Base-by-base conservation (phyloP, 331 rosid species). In the Quercus lobata region DNA sequence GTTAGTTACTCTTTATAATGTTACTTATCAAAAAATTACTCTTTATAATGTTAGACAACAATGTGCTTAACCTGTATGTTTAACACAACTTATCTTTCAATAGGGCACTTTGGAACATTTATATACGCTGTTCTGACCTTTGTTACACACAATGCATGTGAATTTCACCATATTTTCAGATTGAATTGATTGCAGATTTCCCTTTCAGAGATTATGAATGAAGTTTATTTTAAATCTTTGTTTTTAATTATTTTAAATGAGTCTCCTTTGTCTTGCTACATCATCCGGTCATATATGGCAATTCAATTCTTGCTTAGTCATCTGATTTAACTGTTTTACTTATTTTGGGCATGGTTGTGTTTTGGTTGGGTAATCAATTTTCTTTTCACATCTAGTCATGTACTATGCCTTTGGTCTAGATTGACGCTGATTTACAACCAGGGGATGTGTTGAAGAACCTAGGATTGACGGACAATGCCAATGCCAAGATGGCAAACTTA, bases 381-480 rank as follows among this genome's bases (percentile, higher is more conserved):
- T 74, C 54, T 57, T 56, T 41, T 49, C 53, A 24, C 24, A 22
- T 15, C 3, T 77, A 29, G 29, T 72, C 29, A 22, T 27, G 11
- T 63, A 11, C 29, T 9, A 18, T 76, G 16, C 46, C 52, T 49
- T 19, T 55, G 57, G 75, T 79, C 86, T 82, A 93, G 99, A 91
- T 91, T 68, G 90, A 93, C 41, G 86, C 75, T 70, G 94, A 91
- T 58, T 79, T 91, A 79, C 86, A 84, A 73, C 97, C 91, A 85
- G 99, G 97, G 52, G 87, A 82, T 69, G 90, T 84, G 44, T 83
- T 94, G 90, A 90, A 91, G 87, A 41, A 71, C 53, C 81, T 90
- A 79, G 97, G 96, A 58, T 83, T 88, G 75, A 72, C 76, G 5
- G 86, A 86, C 85, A 85, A 90, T 73, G 91, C 91, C 18, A 32